Evolutionary conservation across 208 protist species (phyloP).

Genomic region (Leishmania braziliensis): DNA sequence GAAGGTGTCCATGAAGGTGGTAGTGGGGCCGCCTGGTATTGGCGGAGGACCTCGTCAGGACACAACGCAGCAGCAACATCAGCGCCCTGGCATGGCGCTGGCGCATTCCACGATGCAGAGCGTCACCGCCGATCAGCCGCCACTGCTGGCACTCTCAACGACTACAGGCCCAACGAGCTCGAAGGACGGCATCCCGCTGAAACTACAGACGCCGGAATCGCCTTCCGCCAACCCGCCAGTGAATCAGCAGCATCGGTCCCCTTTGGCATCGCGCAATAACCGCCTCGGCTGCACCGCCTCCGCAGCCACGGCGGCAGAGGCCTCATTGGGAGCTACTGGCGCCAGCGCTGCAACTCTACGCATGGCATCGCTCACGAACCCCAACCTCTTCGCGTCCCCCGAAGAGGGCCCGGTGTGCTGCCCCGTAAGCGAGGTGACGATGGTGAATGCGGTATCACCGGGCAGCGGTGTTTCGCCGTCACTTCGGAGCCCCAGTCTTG

Average conservation of each 20-base stretch:
- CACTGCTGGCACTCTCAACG: background rate
- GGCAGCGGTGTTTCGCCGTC: constrained; percentile 6
- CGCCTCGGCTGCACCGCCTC: background rate
- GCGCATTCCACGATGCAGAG: background rate
- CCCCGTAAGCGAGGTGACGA: constrained; percentile 38
- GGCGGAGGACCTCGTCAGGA: background rate
- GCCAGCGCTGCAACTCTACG: background rate
- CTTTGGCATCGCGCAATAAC: background rate
- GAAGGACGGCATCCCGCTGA: too few species aligned
- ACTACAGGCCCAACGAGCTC: background rate
- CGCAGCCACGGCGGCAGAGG: background rate
- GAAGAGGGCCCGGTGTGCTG: constrained; percentile 30
- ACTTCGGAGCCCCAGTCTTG: background rate
- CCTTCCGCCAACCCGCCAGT: background rate
- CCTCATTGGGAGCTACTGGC: background rate
- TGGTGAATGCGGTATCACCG: constrained; percentile 20
- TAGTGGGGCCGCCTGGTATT: background rate
- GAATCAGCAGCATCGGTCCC: background rate
- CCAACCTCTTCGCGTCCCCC: too few species aligned
- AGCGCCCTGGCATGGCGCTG: background rate
- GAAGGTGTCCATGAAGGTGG: background rate
- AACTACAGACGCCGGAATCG: background rate
- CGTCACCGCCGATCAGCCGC: background rate
- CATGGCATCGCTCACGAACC: background rate
- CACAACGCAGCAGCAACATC: background rate